Evolutionary conservation across 345 rosid genomes (phyloP), one percentile per base, ranked within the genome.

Genomic region (Euphorbia tirucalli): DNA sequence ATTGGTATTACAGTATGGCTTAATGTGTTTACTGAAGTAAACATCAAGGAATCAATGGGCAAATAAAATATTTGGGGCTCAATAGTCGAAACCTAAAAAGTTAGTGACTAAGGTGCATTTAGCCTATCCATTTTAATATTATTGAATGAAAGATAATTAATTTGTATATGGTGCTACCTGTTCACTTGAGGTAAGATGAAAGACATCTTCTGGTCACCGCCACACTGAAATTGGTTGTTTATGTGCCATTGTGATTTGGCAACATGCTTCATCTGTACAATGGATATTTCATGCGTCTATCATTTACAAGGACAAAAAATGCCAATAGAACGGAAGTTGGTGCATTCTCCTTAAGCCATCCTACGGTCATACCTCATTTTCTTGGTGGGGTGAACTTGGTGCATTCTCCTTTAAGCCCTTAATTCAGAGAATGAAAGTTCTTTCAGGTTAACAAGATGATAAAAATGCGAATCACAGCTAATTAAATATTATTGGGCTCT

Each of bases 401-500:
- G 76, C 55, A 13, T 87, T 87, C 87, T 84, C 84, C 71, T 83
- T 79, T 48, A 52, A 65, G 61, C 59, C 83, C 87, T 84, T 69
- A 52, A 75, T 50, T 65, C 66, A 77, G 59, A 62, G 66, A 54
- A 61, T 30, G 39, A 32, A 72, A 69, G 41, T 55, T 65, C 25
- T 71, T 19, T 11, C 39, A 5, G 50, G 50, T 68, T 58, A 70
- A 46, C 62, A 44, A 46, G 56, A 27, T 4, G 4, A 32, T 27
- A 31, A 48, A 5, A 10, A 28, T 21, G 61, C 43, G 1, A 70
- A 7, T 8, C 13, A 63, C 0, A 39, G 31, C 66, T 11, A 25
- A 55, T 22, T n/a, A 49, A 10, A 50, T 44, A 37, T 28, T 22
- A 37, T 5, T 35, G 1, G 24, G 59, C 43, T 27, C 65, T 8